Evolutionary conservation across 176 grass and related monocot genomes (phyloP).

Genomic region (Aechmea fasciata): DNA sequence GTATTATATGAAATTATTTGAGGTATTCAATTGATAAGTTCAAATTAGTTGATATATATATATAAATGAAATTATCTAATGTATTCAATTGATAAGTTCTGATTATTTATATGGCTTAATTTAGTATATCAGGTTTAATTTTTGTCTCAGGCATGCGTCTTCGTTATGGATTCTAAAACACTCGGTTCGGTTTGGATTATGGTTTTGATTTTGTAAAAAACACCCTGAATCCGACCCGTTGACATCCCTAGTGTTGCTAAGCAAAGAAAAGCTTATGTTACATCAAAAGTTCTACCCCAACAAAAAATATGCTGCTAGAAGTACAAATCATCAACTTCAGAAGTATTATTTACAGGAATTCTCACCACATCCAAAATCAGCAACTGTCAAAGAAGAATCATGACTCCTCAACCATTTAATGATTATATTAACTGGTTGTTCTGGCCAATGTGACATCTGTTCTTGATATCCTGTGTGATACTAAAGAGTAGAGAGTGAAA

Average conservation of each 20-base stretch:
- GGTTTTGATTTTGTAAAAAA: no score
- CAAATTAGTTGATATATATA: no score
- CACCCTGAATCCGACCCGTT: no score
- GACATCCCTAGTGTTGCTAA: not conserved
- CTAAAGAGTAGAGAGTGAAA: constrained; percentile 42
- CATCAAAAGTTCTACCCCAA: not conserved
- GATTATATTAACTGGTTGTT: constrained; percentile 77
- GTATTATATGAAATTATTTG: no score
- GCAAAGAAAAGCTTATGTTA: not conserved
- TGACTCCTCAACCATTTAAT: constrained; percentile 73
- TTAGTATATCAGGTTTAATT: no score
- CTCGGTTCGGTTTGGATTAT: no score
- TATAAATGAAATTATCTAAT: no score
- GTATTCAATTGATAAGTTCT: no score
- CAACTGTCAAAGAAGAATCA: constrained; percentile 57
- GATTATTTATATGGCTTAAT: no score
- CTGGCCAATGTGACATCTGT: constrained; percentile 91
- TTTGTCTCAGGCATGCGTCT: no score
- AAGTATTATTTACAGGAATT: constrained; percentile 1
- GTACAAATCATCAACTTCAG: constrained; percentile 3
- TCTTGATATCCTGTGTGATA: constrained; percentile 98
- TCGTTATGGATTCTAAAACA: no score
- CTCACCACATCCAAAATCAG: constrained; percentile 99
- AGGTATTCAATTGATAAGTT: no score
- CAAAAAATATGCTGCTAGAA: constrained; percentile 2